Evolutionary conservation across 441 rosid species (phyloP), one percentile per base, ranked within the genome.

Genomic region (Brassica balearica): DNA sequence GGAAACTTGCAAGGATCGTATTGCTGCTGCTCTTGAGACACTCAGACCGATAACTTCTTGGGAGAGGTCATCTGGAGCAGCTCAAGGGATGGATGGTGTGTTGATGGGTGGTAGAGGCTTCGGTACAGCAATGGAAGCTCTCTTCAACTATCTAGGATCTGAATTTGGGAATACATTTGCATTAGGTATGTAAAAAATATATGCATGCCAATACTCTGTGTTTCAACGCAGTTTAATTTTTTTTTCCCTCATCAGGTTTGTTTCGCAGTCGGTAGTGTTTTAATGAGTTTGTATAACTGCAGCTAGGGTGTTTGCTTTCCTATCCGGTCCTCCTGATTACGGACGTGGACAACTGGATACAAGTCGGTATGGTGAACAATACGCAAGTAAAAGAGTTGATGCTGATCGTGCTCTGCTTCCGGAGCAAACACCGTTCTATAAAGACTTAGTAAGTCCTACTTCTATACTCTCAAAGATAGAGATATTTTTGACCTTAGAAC

Each of bases 321-420:
- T 94, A 48, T 96, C 99, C 71, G 99, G 99, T 77, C 97, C 97
- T 85, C 99, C 98, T 83, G 98, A 96, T 87, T 88, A 91, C 81
- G 99, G 99, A 73, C 93, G 92, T 85, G 99, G 98, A 72, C 98
- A 94, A 75, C 84, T 96, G 69, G 99, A 96, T 83, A 94, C 99
- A 36, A 91, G 90, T 85, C 85, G 98, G 80, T 96, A 96, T 76
- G 99, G 99, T 79, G 98, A 96, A 82, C 99, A 96, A 80, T 96
- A 96, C 82, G 99, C 99, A 53, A 96, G 97, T 83, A 94, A 90
- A 86, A 90, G 98, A 78, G 97, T 92, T 80, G 98, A 96, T 89
- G 97, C 99, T 53, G 97, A 96, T 88, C 88, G 91, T 81, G 98
- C 99, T 81, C 87, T 96, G 77, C 97, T 94, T 86, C 98, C 97